A percentile compares a stretch with the other conserved stretches of the same genome.
Evolutionary conservation across 306 rosid genomes (phyloP).

Genomic region (Castanopsis chinensis): DNA sequence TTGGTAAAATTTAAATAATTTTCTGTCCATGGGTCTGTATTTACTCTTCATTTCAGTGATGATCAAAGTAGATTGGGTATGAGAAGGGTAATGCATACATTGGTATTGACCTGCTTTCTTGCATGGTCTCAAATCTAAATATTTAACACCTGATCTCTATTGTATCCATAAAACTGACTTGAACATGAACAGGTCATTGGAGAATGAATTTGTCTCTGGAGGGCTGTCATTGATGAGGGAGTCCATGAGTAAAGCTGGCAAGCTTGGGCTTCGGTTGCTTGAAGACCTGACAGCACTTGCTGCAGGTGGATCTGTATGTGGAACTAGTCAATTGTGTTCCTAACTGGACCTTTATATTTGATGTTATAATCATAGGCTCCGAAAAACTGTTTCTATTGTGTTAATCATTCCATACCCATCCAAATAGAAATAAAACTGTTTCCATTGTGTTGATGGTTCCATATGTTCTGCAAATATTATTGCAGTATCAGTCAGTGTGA

Average conservation of each 20-base stretch:
- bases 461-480: not conserved
- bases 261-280: constrained; percentile 87
- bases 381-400: constrained; percentile 16
- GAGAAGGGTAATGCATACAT: not conserved
- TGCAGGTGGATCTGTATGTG: constrained; percentile 99
- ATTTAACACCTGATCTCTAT: constrained; percentile 15
- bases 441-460: not conserved
- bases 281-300: constrained; percentile 99
- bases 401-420: no score
- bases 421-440: no score
- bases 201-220: constrained; percentile 57
- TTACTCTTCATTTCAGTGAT: not conserved
- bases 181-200: constrained; percentile 58
- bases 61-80: constrained; percentile 1
- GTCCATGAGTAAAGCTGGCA: constrained; percentile 71
- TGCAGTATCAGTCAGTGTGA: constrained; percentile 18
- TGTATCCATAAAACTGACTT: constrained; percentile 10
- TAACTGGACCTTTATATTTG: constrained; percentile 14
- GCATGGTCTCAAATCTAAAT: constrained; percentile 22
- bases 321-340: constrained; percentile 29
- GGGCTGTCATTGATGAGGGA: constrained; percentile 60
- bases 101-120: constrained; percentile 13
- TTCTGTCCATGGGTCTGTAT: not conserved
- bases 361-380: constrained; percentile 16
- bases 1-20: not conserved